Conservation (phyloP, 2,329 filamentous ascomycete genomes). For the Diplodia corticola region DNA sequence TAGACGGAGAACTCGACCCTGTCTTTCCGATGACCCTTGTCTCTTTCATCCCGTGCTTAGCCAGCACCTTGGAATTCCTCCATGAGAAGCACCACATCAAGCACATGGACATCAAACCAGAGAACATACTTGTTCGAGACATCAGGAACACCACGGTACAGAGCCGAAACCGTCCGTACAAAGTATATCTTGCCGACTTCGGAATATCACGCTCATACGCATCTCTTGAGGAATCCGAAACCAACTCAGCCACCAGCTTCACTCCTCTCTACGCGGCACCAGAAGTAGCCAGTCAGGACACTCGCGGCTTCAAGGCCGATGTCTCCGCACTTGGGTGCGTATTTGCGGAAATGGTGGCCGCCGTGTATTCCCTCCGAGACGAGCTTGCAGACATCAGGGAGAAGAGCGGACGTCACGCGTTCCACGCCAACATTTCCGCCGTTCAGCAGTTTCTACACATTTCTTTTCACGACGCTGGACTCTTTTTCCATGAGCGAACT, state of each 20-base stretch:
- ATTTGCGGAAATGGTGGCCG: slow-evolving; percentile 26
- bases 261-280: slow-evolving; percentile 40
- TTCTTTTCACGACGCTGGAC: neutral
- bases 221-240: slow-evolving; percentile 29
- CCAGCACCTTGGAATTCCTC: slow-evolving; percentile 25
- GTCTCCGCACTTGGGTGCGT: slow-evolving; percentile 32
- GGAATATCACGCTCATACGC: slow-evolving; percentile 31
- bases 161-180: neutral
- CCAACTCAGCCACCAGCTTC: slow-evolving; percentile 27
- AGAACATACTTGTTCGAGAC: slow-evolving; percentile 29
- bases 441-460: neutral
- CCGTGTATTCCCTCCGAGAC: neutral
- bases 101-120: slow-evolving; percentile 34
- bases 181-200: slow-evolving; percentile 40
- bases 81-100: slow-evolving; percentile 26
- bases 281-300: slow-evolving; percentile 34
- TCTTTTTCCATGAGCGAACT: neutral
- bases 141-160: too few species aligned
- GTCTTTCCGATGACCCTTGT: neutral
- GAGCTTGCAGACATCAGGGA: neutral
- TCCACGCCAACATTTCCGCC: neutral
- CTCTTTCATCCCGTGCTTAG: slow-evolving; percentile 26
- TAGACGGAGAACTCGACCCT: slow-evolving; percentile 17
- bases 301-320: slow-evolving; percentile 35
- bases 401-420: neutral